Evolutionary conservation across 208 protist genomes (phyloP).

Genomic region (Leptomonas seymouri): DNA sequence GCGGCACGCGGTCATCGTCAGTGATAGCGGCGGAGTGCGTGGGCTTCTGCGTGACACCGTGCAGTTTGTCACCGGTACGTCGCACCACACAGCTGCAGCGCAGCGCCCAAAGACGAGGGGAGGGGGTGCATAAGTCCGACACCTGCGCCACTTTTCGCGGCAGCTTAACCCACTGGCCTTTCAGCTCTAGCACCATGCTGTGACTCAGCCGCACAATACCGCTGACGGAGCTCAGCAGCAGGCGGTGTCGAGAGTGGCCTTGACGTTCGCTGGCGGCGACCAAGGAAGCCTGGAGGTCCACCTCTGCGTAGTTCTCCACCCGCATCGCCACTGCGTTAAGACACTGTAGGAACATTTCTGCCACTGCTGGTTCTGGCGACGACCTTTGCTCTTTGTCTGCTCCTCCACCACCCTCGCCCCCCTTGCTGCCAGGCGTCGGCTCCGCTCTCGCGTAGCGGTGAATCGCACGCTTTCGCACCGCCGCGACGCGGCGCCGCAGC

Average conservation of each 20-base stretch:
- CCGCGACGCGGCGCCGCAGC: constrained; percentile 20
- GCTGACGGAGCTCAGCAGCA: constrained; percentile 42
- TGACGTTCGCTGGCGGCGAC: constrained; percentile 36
- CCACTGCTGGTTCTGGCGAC: neutral
- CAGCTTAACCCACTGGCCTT: constrained; percentile 68
- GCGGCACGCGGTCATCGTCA: neutral
- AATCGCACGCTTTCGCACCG: constrained; percentile 30
- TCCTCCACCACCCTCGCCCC: neutral
- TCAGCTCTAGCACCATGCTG: constrained; percentile 39
- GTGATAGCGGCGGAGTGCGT: neutral
- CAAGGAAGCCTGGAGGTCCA: constrained; percentile 63
- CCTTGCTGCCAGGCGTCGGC: neutral
- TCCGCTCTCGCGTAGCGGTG: constrained; percentile 23
- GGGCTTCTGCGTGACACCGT: neutral
- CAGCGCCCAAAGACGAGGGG: constrained; percentile 66
- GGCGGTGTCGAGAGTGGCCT: constrained; percentile 35
- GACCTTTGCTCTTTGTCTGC: neutral
- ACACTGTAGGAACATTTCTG: constrained; percentile 24
- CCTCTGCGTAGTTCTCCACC: constrained; percentile 66
- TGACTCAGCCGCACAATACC: constrained; percentile 52
- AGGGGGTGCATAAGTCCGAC: constrained; percentile 40
- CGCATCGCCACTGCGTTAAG: constrained; percentile 44
- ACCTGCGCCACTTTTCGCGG: constrained; percentile 27
- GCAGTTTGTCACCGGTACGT: neutral
- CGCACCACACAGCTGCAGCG: constrained; percentile 53